Conservation (phyloP, 345 rosid genomes). For the Trapa incisa region DNA sequence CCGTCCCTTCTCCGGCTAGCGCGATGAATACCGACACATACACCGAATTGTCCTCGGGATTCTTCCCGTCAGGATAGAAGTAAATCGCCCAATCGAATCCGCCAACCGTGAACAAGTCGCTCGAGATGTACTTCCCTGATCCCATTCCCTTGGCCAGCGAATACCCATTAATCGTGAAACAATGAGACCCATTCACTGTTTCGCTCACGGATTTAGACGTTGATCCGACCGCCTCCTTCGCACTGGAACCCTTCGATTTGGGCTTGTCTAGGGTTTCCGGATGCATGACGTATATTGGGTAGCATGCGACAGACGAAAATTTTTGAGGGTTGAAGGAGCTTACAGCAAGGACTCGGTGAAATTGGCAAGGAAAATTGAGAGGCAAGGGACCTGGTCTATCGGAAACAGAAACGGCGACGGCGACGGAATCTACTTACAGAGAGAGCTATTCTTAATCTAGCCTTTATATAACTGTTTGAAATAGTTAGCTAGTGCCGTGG, state of each 20-base stretch:
- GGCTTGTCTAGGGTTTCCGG: constrained; percentile 1
- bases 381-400: too few relatives aligned
- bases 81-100: constrained; percentile 92
- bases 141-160: constrained; percentile 81
- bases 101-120: constrained; percentile 74
- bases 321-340: neutral
- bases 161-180: constrained; percentile 64
- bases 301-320: neutral
- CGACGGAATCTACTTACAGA: too few relatives aligned
- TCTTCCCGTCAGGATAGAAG: constrained; percentile 91
- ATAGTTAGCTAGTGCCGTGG: too few relatives aligned
- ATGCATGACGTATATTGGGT: neutral
- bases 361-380: too few relatives aligned
- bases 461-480: too few relatives aligned
- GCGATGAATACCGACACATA: constrained; percentile 87
- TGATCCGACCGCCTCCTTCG: neutral
- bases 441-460: too few relatives aligned
- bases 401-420: too few relatives aligned
- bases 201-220: constrained; percentile 51
- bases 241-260: neutral
- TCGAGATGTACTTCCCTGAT: constrained; percentile 57
- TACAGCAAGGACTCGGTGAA: too few relatives aligned
- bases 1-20: constrained; percentile 77
- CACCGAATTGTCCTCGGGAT: constrained; percentile 50
- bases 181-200: constrained; percentile 77